A percentile compares a stretch with the other conserved stretches of the same genome.
Conservation (phyloP, 345 rosid species). For the Populus pruinosa region DNA sequence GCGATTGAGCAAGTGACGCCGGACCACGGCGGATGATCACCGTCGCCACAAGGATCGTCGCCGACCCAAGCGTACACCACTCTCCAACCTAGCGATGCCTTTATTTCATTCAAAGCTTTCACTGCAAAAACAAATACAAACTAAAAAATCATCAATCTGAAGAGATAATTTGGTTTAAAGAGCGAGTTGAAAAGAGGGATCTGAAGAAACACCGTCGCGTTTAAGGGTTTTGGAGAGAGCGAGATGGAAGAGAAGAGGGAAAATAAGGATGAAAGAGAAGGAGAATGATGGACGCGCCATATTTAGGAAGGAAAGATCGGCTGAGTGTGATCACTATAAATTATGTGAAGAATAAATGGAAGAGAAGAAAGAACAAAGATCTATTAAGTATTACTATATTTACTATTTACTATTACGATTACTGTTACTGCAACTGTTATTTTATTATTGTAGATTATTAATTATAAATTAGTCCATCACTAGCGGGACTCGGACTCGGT, state of each 20-base stretch:
- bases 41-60: slow-evolving; percentile 96
- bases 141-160: not conserved
- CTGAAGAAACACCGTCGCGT: slow-evolving; percentile 32
- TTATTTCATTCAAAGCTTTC: slow-evolving; percentile 94
- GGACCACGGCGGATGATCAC: slow-evolving; percentile 84
- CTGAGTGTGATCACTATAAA: not conserved
- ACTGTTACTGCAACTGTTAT: no score
- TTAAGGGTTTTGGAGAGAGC: slow-evolving; percentile 56
- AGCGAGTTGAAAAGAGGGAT: not conserved
- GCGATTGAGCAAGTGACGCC: slow-evolving; percentile 88
- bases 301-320: not conserved
- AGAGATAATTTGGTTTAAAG: no score
- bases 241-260: slow-evolving; percentile 28
- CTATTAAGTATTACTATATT: not conserved
- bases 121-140: slow-evolving; percentile 33
- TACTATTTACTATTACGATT: no score
- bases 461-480: not conserved
- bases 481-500: not conserved
- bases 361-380: not conserved
- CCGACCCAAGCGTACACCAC: slow-evolving; percentile 97
- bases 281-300: slow-evolving; percentile 16
- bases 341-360: not conserved
- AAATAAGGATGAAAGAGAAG: slow-evolving; percentile 23
- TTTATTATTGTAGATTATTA: not conserved
- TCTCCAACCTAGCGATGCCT: slow-evolving; percentile 97